phyloP scores from a whole-genome alignment of 495 filamentous ascomycete genomes.

The Neurospora tetrasperma region DNA sequence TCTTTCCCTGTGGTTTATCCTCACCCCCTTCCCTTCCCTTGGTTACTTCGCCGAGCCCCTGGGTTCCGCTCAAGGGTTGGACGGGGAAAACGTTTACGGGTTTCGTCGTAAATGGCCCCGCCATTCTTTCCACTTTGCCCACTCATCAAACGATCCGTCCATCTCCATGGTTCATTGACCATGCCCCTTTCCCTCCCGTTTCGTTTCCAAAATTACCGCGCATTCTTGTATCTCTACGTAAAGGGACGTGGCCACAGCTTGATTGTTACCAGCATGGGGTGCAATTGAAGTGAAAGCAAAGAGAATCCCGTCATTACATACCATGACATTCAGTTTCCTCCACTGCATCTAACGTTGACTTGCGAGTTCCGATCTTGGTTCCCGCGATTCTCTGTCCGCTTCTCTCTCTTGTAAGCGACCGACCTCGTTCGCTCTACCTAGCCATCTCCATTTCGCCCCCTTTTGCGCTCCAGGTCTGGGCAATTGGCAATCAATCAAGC shows the following conservation, averaged over 20 bases:
- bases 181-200: neutral
- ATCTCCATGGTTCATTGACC: neutral
- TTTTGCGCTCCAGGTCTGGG: neutral
- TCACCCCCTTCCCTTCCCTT: neutral
- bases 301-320: neutral
- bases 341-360: neutral
- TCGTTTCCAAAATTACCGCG: neutral
- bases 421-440: neutral
- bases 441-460: neutral
- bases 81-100: neutral
- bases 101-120: neutral
- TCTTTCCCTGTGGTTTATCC: neutral
- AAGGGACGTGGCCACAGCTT: neutral
- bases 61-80: neutral
- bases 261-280: neutral
- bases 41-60: neutral
- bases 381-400: neutral
- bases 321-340: neutral
- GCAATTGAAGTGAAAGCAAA: neutral
- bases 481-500: constrained; percentile 1
- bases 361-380: neutral
- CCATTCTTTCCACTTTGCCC: neutral
- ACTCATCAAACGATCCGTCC: neutral
- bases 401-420: neutral
- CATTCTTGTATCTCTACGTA: neutral